Evolutionary conservation across 2,329 filamentous ascomycete genomes (phyloP), one percentile per base, ranked within the genome.

Genomic region (Colletotrichum lindemuthianum): DNA sequence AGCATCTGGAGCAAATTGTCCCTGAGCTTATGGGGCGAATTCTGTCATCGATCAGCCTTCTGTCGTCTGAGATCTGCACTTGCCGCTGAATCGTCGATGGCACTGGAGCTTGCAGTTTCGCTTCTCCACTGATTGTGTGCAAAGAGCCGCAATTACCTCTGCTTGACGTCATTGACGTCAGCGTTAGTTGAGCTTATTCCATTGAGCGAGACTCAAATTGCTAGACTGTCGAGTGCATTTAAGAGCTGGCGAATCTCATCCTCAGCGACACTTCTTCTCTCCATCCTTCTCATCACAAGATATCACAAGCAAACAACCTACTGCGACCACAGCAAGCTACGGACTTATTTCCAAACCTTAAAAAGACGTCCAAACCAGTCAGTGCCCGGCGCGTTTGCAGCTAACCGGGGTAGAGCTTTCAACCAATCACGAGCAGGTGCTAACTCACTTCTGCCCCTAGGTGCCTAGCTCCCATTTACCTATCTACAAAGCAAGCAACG

Each of bases 111-210:
- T 49, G 51, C 56, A 40, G 47, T 47, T 39, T 8, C 15, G 13
- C 60, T 47, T 43, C 65, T 45, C 65, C 65, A 67, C 65, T 51
- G 39, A 60, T 52, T 55, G 39, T 44, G 40, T 59, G 50, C 24
- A 44, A 52, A 48, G 50, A 60, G 65, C 49, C 51, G 65, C 56
- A 67, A 60, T 65, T 67, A 15, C 63, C 64, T 54, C 48, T 57
- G 48, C 34, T 63, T 68, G 66, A 68, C 66, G 63, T 68, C 63
- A 68, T 66, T 68, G 59, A 68, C 66, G 63, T 68, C 66, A 68
- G 66, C 51, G 47, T 39, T 33, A 40, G 12, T 33, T 49, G 44
- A 54, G 48, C 44, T 44, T 13, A 24, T 11, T 8, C 49, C 24
- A 51, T 40, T 32, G 8, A 45, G 43, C 53, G 16, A 36, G 8